Percentiles rank a stretch among this genome's conserved stretches.
Evolutionary conservation across 208 protist genomes (phyloP).

Genomic region (Spongospora subterranea): DNA sequence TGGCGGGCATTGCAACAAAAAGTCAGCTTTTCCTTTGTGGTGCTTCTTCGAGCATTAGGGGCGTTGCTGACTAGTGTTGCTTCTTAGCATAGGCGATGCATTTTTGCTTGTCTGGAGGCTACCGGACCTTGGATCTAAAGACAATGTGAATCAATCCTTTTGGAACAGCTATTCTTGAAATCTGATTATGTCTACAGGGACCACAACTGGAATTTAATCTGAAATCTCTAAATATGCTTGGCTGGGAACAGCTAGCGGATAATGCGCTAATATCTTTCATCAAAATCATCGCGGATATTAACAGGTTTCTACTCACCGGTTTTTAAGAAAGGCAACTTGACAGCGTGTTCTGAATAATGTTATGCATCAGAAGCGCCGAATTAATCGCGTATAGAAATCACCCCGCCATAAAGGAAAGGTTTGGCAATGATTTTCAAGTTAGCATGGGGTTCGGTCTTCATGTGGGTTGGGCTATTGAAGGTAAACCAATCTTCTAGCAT

Average conservation of each 20-base stretch:
- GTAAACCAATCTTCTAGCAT: neutral
- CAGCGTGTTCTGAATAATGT: too few species aligned
- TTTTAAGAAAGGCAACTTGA: too few species aligned
- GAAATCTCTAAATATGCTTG: neutral
- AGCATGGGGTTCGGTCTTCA: conserved; percentile 66
- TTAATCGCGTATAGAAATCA: neutral
- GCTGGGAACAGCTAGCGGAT: neutral
- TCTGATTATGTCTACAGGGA: neutral
- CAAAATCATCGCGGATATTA: neutral
- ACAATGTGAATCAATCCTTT: neutral
- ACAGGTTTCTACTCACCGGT: neutral
- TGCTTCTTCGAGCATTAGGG: conserved; percentile 14
- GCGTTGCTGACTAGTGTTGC: neutral
- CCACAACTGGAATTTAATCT: neutral
- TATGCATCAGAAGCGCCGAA: neutral
- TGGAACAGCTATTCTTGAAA: neutral
- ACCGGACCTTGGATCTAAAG: neutral
- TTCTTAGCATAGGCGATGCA: neutral
- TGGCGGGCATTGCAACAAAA: conserved; percentile 25
- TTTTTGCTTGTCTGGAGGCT: conserved; percentile 3
- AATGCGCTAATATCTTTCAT: neutral
- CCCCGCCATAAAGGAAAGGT: neutral
- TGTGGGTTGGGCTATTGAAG: conserved; percentile 70
- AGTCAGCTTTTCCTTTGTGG: conserved; percentile 35
- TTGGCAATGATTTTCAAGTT: neutral